Percentiles rank a stretch among this genome's conserved stretches.
Conservation (phyloP, 2,329 filamentous ascomycete genomes). For the Aspergillus alliaceus region DNA sequence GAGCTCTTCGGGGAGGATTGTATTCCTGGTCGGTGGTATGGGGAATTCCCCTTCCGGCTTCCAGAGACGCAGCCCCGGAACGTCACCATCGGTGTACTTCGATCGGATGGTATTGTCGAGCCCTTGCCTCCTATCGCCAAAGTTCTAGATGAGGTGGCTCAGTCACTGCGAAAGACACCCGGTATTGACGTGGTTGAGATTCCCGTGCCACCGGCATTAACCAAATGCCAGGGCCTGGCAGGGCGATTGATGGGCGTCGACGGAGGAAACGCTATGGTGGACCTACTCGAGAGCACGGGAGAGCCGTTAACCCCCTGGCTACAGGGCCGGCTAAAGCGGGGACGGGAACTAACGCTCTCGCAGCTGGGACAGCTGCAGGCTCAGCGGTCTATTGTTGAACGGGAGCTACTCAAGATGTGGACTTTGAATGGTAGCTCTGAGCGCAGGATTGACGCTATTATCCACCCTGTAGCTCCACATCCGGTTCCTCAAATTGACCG, state of each 20-base stretch:
- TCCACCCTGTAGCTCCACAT: slow-evolving; percentile 65
- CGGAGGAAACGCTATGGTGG: slow-evolving; percentile 56
- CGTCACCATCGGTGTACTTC: slow-evolving; percentile 44
- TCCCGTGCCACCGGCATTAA: slow-evolving; percentile 52
- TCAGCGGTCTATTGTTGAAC: slow-evolving; percentile 53
- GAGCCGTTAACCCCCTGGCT: slow-evolving; percentile 64
- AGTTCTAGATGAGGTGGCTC: slow-evolving; percentile 40
- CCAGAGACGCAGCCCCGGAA: slow-evolving; percentile 26
- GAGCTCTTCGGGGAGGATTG: slow-evolving; percentile 54
- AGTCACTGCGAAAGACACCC: slow-evolving; percentile 29
- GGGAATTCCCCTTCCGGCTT: slow-evolving; percentile 20
- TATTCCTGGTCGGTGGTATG: slow-evolving; percentile 43
- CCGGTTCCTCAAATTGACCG: slow-evolving; percentile 62
- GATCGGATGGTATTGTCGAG: slow-evolving; percentile 40
- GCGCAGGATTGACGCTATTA: slow-evolving; percentile 57
- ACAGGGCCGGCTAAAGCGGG: slow-evolving; percentile 51
- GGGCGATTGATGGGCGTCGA: slow-evolving; percentile 61
- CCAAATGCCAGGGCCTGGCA: slow-evolving; percentile 56
- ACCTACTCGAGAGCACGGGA: slow-evolving; percentile 54
- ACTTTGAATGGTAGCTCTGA: slow-evolving; percentile 22
- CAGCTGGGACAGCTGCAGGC: slow-evolving; percentile 56
- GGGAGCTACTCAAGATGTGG: slow-evolving; percentile 61
- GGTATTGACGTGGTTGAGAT: slow-evolving; percentile 61
- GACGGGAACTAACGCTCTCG: slow-evolving; percentile 47
- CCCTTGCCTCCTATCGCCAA: slow-evolving; percentile 42